Percentiles rank a stretch among this genome's conserved stretches.
These are phyloP conservation scores for Daldinia bambusicola DNA, from an alignment of 495 filamentous ascomycete genomes.

Conservation along the genomic window DNA sequence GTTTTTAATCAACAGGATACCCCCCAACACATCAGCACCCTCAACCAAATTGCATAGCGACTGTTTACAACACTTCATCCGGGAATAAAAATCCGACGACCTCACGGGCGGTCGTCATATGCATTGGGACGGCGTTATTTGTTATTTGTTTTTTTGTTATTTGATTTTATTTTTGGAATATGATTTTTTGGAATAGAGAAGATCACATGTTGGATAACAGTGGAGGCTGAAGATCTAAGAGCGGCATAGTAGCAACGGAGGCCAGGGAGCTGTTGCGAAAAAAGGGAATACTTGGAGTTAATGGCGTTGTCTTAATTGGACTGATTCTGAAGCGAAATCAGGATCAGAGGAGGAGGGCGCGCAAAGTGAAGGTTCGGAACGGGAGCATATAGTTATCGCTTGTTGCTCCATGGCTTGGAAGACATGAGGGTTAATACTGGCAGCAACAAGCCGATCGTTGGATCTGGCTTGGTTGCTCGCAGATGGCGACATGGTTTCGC, in stretches of 20 bases:
- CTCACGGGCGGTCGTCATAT: slow-evolving; percentile 46
- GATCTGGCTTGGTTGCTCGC: slow-evolving; percentile 35
- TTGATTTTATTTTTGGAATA: slow-evolving; percentile 23
- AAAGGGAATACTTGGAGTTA: slow-evolving; percentile 41
- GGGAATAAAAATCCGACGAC: slow-evolving; percentile 44
- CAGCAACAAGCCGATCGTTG: slow-evolving; percentile 24
- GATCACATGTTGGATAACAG: slow-evolving; percentile 15
- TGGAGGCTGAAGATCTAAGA: slow-evolving; percentile 23
- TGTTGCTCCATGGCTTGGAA: slow-evolving; percentile 41
- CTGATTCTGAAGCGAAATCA: slow-evolving; percentile 18
- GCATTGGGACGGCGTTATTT: slow-evolving; percentile 49
- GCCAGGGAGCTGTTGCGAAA: slow-evolving; percentile 24
- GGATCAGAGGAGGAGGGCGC: slow-evolving; percentile 23
- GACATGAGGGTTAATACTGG: slow-evolving; percentile 39
- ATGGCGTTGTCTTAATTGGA: slow-evolving; percentile 30
- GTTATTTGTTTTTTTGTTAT: slow-evolving; percentile 30
- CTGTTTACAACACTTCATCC: slow-evolving; percentile 54
- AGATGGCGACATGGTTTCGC: slow-evolving; percentile 35
- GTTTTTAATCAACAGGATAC: slow-evolving; percentile 49
- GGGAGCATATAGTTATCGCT: slow-evolving; percentile 44
- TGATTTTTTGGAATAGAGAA: slow-evolving; percentile 28
- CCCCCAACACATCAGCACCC: slow-evolving; percentile 40
- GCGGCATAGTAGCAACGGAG: slow-evolving; percentile 27
- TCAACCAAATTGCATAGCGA: slow-evolving; percentile 65
- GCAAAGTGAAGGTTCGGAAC: slow-evolving; percentile 27